phyloP scores from a whole-genome alignment of 768 basidiomycete species.

The Infundibulicybe gibba region DNA sequence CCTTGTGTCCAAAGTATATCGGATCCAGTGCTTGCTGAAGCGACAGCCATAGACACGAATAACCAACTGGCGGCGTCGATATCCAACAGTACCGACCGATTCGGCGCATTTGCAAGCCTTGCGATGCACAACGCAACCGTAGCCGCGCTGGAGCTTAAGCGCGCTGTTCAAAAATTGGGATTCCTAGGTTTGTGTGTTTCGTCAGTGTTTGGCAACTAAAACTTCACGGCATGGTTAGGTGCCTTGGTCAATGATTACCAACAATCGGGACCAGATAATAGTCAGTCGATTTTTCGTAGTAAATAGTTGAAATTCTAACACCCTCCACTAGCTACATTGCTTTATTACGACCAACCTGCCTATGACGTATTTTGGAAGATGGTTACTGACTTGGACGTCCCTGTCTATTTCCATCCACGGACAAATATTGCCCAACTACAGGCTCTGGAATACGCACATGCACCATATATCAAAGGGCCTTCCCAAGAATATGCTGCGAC shows the following conservation, averaged over 20 bases:
- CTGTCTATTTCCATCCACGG: conserved; percentile 35
- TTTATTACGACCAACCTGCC: conserved; percentile 34
- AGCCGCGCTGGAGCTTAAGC: conserved; percentile 35
- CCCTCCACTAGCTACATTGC: conserved; percentile 21
- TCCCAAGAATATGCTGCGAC: conserved; percentile 35
- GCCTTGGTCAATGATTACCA: conserved; percentile 42
- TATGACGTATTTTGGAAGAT: conserved; percentile 35
- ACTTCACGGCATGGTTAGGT: conserved; percentile 12
- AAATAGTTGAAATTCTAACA: background rate
- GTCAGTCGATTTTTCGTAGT: conserved; percentile 13
- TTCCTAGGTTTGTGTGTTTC: conserved; percentile 23
- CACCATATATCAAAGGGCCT: conserved; percentile 27
- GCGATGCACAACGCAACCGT: conserved; percentile 42
- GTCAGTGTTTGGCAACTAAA: background rate
- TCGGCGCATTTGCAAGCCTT: conserved; percentile 38
- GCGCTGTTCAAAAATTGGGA: conserved; percentile 34
- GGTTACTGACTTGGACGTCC: conserved; percentile 33
- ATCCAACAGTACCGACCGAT: conserved; percentile 33
- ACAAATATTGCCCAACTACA: conserved; percentile 21
- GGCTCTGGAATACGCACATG: conserved; percentile 24
- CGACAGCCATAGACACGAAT: conserved; percentile 30
- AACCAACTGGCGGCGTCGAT: conserved; percentile 32
- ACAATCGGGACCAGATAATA: conserved; percentile 34
- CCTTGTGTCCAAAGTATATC: conserved; percentile 37
- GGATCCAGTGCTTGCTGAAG: conserved; percentile 26